A percentile compares a stretch with the other conserved stretches of the same genome.
phyloP scores from a whole-genome alignment of 73 alveolate genomes.

The Effrenium voratum region DNA sequence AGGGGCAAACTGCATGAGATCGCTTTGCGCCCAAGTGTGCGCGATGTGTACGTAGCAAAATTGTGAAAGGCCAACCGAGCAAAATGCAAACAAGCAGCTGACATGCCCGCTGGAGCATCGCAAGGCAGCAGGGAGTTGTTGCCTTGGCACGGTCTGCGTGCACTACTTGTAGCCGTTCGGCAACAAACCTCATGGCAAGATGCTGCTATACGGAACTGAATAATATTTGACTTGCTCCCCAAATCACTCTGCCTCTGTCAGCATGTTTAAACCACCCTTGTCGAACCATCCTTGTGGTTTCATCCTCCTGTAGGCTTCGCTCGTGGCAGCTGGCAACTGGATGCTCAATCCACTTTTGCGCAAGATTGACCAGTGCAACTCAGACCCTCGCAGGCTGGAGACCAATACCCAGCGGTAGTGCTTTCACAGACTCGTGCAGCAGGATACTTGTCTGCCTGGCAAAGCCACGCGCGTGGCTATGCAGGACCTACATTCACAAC shows the following conservation, averaged over 20 bases:
- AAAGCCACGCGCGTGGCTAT: not conserved
- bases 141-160: not conserved
- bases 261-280: too few relatives aligned
- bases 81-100: constrained; percentile 16
- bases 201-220: too few relatives aligned
- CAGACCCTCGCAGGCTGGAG: not conserved
- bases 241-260: too few relatives aligned
- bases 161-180: not conserved
- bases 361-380: not conserved
- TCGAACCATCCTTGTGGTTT: too few relatives aligned
- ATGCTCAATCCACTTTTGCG: not conserved
- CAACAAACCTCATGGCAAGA: not conserved
- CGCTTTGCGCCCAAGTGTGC: too few relatives aligned
- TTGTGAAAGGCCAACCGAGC: too few relatives aligned
- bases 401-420: not conserved
- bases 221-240: too few relatives aligned
- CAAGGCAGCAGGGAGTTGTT: constrained; percentile 30
- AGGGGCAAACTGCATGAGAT: too few relatives aligned
- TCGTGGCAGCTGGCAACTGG: too few relatives aligned
- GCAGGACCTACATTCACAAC: too few relatives aligned
- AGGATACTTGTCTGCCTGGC: not conserved
- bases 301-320: too few relatives aligned
- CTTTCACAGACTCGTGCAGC: not conserved
- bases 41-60: too few relatives aligned
- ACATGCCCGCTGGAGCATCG: constrained; percentile 31